phyloP scores from a whole-genome alignment of 2,329 filamentous ascomycete species.

The Colletotrichum simmondsii region DNA sequence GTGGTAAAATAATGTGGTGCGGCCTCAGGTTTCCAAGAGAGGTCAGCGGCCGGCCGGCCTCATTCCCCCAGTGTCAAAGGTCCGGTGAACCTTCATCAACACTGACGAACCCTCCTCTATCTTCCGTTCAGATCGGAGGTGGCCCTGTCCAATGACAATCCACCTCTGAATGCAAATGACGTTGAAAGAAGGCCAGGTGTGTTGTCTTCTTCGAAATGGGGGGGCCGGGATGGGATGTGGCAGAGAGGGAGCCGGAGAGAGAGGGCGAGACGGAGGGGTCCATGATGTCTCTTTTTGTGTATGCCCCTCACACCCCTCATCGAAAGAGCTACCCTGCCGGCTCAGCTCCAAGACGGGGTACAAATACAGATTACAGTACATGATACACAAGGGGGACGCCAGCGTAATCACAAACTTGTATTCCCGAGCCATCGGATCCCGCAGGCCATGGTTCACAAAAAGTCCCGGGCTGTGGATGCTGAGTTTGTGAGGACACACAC shows the following conservation, averaged over 20 bases:
- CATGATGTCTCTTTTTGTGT: conserved; percentile 17
- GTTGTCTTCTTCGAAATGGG: conserved; percentile 11
- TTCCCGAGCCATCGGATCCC: conserved; percentile 33
- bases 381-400: conserved; percentile 28
- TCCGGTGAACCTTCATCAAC: not conserved
- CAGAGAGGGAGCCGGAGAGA: not conserved
- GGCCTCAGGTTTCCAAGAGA: conserved; percentile 10
- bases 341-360: conserved; percentile 5
- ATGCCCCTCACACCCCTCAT: conserved; percentile 27
- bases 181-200: conserved; percentile 32
- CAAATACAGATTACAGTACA: not conserved
- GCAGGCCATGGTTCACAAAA: conserved; percentile 19
- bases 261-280: conserved; percentile 1
- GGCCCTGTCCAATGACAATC: not conserved
- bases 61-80: not conserved
- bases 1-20: conserved; percentile 13
- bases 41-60: not conserved
- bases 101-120: conserved; percentile 10
- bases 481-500: not conserved
- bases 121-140: not conserved
- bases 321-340: conserved; percentile 6
- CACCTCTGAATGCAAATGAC: conserved; percentile 3
- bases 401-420: conserved; percentile 28
- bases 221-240: conserved; percentile 2
- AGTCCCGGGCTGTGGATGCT: conserved; percentile 2